These are phyloP conservation scores for Caloboletus inedulis DNA, from an alignment of 1,284 basidiomycete genomes.

Conservation along the genomic window DNA sequence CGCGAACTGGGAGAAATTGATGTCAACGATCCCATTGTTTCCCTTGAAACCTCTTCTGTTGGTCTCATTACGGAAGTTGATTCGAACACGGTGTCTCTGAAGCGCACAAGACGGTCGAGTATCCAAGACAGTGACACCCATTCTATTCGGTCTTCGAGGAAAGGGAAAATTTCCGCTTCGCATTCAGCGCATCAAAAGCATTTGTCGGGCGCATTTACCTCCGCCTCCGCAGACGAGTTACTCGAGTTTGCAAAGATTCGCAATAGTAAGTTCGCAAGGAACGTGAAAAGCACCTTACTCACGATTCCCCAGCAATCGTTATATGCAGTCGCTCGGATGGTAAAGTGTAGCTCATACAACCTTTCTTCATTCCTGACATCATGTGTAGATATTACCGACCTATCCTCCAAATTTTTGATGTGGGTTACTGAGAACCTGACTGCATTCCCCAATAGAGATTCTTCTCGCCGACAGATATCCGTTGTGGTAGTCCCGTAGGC, in stretches of 20 bases:
- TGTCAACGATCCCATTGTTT: constrained; percentile 28
- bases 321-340: constrained; percentile 24
- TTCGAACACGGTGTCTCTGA: constrained; percentile 8
- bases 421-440: constrained; percentile 15
- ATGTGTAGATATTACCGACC: constrained; percentile 17
- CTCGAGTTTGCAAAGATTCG: constrained; percentile 22
- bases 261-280: constrained; percentile 23
- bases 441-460: not conserved
- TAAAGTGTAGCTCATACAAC: not conserved
- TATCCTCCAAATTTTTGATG: constrained; percentile 23
- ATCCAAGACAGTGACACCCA: constrained; percentile 3
- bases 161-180: constrained; percentile 1
- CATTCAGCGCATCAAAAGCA: not conserved
- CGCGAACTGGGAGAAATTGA: constrained; percentile 33
- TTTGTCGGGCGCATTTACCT: constrained; percentile 1
- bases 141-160: constrained; percentile 16
- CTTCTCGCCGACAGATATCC: constrained; percentile 14
- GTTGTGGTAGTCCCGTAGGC: constrained; percentile 24
- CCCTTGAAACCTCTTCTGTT: constrained; percentile 33
- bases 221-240: constrained; percentile 9
- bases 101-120: constrained; percentile 18
- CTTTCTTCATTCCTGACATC: constrained; percentile 6
- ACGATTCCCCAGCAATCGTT: constrained; percentile 18
- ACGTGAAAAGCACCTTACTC: not conserved
- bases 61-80: constrained; percentile 22